Base-by-base conservation (phyloP, 495 filamentous ascomycete species). In the Xylaria intraflava region DNA sequence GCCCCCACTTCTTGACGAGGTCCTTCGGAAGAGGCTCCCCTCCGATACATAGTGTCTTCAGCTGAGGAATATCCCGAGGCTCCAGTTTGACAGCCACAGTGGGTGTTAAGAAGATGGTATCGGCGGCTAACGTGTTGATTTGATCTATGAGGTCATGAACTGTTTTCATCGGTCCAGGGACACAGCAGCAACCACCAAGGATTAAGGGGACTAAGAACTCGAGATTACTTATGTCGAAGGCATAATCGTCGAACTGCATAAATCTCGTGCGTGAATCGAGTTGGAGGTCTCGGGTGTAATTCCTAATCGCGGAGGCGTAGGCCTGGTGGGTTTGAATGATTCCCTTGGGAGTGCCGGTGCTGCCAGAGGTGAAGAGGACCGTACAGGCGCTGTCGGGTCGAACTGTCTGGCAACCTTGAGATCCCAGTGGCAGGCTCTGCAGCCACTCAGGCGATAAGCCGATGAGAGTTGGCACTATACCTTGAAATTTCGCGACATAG, bases 211-310 rank as follows among this genome's bases (percentile, higher is more conserved):
- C 67, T 16, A 76, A 67, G 0, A 66, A 57, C 35, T 79, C 75
- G 0, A 69, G 53, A 5, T 74, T 51, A 36, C 71, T 74, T 16
- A 69, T 59, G 46, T 77, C 75, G 11, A 70, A 74, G 0, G 67
- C 70, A n/a, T 73, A 70, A 2, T 66, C 33, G 6, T 76, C 75
- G 46, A 75, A 80, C 36, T 80, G 76, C 7, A 80, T 53, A 2
- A 69, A 65, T 1, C 69, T 51, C 10, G 72, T 72, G 0, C 56
- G 42, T 0, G 69, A 51, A 26, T 65, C 56, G 46, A 78, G 65
- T n/a, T 63, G 46, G 19, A 78, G 51, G 2, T 61, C 59, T 11
- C 55, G 58, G 6, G 66, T 65, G 51, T 76, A 72, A 2, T 62
- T 70, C 26, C 62, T 64, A 2, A 71, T 66, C 26, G 55, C 66